A percentile compares a stretch with the other conserved stretches of the same genome.
phyloP scores from a whole-genome alignment of 768 basidiomycete species.

The Agaricus bisporus region DNA sequence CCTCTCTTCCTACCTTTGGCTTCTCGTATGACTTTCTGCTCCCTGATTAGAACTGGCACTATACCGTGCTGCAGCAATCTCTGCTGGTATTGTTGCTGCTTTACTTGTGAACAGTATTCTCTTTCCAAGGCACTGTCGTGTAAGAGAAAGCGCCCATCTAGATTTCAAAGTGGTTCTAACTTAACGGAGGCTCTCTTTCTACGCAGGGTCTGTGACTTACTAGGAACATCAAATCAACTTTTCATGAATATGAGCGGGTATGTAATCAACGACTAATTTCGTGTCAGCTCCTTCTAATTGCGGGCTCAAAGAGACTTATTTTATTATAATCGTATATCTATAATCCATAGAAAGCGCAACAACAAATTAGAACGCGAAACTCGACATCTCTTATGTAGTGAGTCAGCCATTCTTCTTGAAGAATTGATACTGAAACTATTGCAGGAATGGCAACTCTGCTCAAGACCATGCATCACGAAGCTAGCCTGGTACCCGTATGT shows the following conservation, averaged over 20 bases:
- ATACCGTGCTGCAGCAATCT: slow-evolving; percentile 34
- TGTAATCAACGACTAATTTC: not conserved
- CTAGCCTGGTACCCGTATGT: slow-evolving; percentile 41
- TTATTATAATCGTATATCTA: slow-evolving; percentile 18
- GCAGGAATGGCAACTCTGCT: slow-evolving; percentile 28
- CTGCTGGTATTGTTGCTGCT: slow-evolving; percentile 38
- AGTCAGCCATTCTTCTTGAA: not conserved
- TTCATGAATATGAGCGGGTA: slow-evolving; percentile 38
- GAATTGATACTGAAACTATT: not conserved
- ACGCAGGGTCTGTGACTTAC: slow-evolving; percentile 28
- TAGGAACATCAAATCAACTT: slow-evolving; percentile 34
- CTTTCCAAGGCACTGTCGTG: slow-evolving; percentile 42
- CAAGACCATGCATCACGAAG: slow-evolving; percentile 37
- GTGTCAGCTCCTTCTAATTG: not conserved
- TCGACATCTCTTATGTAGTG: slow-evolving; percentile 32
- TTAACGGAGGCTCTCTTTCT: slow-evolving; percentile 34
- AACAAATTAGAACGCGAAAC: slow-evolving; percentile 34
- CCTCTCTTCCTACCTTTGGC: not conserved
- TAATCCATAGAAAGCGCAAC: slow-evolving; percentile 25
- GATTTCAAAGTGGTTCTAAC: not conserved
- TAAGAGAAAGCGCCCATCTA: slow-evolving; percentile 13
- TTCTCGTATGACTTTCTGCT: not conserved
- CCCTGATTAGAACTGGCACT: slow-evolving; percentile 28
- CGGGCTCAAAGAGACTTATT: slow-evolving; percentile 27
- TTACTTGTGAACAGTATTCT: slow-evolving; percentile 36